Percentiles rank a stretch among this genome's conserved stretches.
phyloP scores from a whole-genome alignment of 768 basidiomycete species.

The Podaxis sp. region DNA sequence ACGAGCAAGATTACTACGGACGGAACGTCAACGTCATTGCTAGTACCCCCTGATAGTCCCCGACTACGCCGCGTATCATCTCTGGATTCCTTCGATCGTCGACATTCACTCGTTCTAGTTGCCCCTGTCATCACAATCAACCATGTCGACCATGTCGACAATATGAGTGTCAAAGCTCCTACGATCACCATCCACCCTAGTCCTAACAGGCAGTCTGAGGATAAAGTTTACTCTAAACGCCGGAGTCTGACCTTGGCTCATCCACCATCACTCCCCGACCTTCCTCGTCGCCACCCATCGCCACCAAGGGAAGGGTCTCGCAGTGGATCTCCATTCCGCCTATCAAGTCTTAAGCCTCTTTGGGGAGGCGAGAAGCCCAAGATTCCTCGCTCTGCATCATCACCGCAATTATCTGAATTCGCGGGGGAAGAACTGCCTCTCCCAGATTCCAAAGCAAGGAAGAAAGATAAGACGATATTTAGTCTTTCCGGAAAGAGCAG shows the following conservation, averaged over 20 bases:
- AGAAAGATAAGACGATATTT: background rate
- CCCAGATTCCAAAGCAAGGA: background rate
- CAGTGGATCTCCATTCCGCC: slow-evolving; percentile 21
- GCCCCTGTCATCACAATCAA: slow-evolving; percentile 16
- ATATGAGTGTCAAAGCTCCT: slow-evolving; percentile 7
- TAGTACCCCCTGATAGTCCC: background rate
- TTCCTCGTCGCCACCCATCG: background rate
- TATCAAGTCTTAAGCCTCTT: slow-evolving; percentile 26
- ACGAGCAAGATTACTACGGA: background rate
- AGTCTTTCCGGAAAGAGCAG: background rate
- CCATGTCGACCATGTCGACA: slow-evolving; percentile 11
- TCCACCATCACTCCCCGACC: slow-evolving; percentile 15
- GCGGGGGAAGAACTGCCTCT: slow-evolving; percentile 1
- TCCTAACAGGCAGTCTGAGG: background rate
- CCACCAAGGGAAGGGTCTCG: slow-evolving; percentile 12
- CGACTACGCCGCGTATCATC: slow-evolving; percentile 8
- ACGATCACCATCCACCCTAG: slow-evolving; percentile 8
- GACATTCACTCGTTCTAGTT: background rate
- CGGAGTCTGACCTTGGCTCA: slow-evolving; percentile 7
- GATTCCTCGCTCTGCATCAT: slow-evolving; percentile 26
- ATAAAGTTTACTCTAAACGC: background rate
- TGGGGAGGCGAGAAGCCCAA: slow-evolving; percentile 27
- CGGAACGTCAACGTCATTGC: background rate
- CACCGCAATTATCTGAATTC: slow-evolving; percentile 26
- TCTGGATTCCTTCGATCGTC: slow-evolving; percentile 6